Base-by-base conservation (phyloP, 352 stramenopile genomes). In the Pythium insidiosum region DNA sequence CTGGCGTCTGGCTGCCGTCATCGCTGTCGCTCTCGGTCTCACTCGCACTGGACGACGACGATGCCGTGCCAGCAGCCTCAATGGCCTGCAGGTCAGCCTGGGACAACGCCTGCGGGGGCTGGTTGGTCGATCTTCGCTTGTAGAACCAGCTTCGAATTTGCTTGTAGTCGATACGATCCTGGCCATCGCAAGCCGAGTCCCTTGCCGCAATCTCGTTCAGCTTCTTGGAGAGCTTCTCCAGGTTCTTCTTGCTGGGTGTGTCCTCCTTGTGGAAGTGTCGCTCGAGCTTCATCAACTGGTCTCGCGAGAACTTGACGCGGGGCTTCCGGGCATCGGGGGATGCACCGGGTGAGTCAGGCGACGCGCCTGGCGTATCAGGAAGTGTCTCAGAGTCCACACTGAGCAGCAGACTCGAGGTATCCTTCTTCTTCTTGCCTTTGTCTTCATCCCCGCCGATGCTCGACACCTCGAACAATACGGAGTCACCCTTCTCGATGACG, bases 71-170 rank as follows among this genome's bases (percentile, higher is more conserved):
- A 1, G 58, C 50, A 25, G 64, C 53, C 16, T 84, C 65, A 25
- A 61, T 45, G 6, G 55, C 53, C 19, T 72, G 55, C 13, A 85
- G 52, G 48, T 86, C 77, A 10, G 74, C 60, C 6, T 58, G 52
- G 18, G 66, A 78, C 11, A 89, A 48, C 16, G 74, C 73, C 52
- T 89, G 77, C 29, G 77, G 77, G 33, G 73, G 77, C 35, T 84
- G 69, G 29, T 89, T 87, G 11, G 73, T 80, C 5, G 77, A 87
- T 38, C 77, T 69, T 12, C 80, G 70, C 54, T 92, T 92, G 64
- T 92, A 92, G 56, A 92, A 92, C 80, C 80, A 92, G 49, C 80
- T 85, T 5, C 80, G 72, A 38, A 92, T 79, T 44, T 92, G 80
- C 59, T 92, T 92, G 63, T 90, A 89, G 56, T 92, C 80, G 41